Evolutionary conservation across 164 flowering plant species (phyloP).

Genomic region (Paratinospora sagittata): DNA sequence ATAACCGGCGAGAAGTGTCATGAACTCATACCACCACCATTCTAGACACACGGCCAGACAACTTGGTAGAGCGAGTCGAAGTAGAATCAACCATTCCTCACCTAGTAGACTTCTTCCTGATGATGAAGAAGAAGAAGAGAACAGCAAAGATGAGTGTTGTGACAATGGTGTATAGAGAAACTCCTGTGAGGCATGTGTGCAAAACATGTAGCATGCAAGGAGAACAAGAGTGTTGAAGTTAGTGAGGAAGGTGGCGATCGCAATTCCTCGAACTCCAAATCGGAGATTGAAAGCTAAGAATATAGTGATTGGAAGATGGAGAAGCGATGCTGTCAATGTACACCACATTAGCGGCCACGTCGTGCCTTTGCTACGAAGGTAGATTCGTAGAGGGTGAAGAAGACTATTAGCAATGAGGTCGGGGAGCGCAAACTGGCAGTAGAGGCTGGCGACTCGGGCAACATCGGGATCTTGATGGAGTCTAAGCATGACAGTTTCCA

Average conservation of each 20-base stretch:
- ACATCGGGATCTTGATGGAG: conserved; percentile 62
- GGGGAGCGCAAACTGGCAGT: conserved; percentile 62
- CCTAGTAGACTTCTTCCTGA: conserved; percentile 6
- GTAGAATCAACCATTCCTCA: conserved; percentile 55
- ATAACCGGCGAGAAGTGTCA: conserved; percentile 81
- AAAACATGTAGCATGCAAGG: conserved; percentile 38
- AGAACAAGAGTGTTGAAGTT: conserved; percentile 55
- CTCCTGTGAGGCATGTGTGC: conserved; percentile 11
- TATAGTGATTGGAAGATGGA: conserved; percentile 63
- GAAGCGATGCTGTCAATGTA: conserved; percentile 34
- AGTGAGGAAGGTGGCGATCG: conserved; percentile 52
- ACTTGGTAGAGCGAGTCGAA: conserved; percentile 56
- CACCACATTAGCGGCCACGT: conserved; percentile 81
- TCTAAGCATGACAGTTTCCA: conserved; percentile 55
- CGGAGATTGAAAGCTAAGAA: conserved; percentile 44
- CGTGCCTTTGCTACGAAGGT: conserved; percentile 62
- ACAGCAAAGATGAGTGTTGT: not conserved
- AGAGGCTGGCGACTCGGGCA: conserved; percentile 45
- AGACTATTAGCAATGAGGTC: conserved; percentile 73
- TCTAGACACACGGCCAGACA: conserved; percentile 83
- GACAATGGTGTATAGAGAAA: conserved; percentile 19
- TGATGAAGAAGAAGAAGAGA: not conserved
- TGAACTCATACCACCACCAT: conserved; percentile 99
- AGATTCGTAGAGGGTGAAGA: conserved; percentile 76
- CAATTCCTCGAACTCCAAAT: conserved; percentile 66